Evolutionary conservation across 148 eudicot genomes (phyloP).

Genomic region (Rhododendron mucronatum): DNA sequence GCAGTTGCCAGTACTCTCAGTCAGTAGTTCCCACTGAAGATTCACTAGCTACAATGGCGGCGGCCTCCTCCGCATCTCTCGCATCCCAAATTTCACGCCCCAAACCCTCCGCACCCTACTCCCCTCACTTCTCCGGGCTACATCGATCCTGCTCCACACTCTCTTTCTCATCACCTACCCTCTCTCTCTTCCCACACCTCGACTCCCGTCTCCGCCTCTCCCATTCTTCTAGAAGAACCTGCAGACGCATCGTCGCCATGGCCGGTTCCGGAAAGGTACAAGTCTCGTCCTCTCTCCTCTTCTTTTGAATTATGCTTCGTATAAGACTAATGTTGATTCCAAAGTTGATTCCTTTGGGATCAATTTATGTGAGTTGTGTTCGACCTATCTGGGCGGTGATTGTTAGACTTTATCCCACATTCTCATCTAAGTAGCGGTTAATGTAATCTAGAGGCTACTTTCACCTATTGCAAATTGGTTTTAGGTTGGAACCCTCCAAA

Average conservation of each 20-base stretch:
- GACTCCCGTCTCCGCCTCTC: constrained; percentile 56
- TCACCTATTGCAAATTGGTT: no score
- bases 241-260: constrained; percentile 66
- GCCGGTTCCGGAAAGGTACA: constrained; percentile 76
- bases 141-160: constrained; percentile 41
- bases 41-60: constrained; percentile 19
- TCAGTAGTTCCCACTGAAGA: not conserved
- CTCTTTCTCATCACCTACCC: constrained; percentile 29
- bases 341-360: not conserved
- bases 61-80: constrained; percentile 50
- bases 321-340: not conserved
- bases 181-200: constrained; percentile 45
- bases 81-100: constrained; percentile 12
- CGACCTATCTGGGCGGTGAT: no score
- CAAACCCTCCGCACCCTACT: not conserved
- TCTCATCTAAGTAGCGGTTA: no score
- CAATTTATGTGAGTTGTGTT: not conserved
- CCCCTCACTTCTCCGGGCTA: constrained; percentile 49
- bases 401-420: no score
- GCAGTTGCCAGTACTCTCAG: not conserved
- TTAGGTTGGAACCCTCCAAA: not conserved
- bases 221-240: constrained; percentile 34
- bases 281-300: not conserved
- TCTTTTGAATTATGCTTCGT: not conserved
- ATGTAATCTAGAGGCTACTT: no score